Conservation (phyloP, 257 asterid species). For the Primulina tabacum region DNA sequence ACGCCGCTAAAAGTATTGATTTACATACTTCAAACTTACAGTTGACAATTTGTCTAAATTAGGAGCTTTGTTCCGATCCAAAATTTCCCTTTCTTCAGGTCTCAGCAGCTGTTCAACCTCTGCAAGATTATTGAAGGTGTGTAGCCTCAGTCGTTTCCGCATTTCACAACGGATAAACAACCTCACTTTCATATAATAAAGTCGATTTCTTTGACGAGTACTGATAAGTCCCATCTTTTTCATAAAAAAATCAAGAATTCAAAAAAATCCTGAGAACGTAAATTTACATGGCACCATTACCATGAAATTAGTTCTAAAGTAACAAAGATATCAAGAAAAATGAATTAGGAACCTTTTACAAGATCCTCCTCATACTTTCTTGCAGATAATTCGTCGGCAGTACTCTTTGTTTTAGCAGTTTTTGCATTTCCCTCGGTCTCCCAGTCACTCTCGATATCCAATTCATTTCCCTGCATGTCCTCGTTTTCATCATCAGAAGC, state of each 20-base stretch:
- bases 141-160: background rate
- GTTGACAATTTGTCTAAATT: conserved; percentile 61
- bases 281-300: background rate
- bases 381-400: background rate
- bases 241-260: background rate
- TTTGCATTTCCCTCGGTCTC: background rate
- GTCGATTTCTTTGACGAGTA: background rate
- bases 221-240: background rate
- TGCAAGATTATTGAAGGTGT: conserved; percentile 29
- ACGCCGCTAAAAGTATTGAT: conserved; percentile 4
- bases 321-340: too few relatives aligned
- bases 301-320: background rate
- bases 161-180: background rate
- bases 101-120: conserved; percentile 76
- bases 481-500: background rate
- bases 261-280: background rate
- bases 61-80: conserved; percentile 52
- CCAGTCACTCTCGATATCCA: background rate
- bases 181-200: too few relatives aligned
- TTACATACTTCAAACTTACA: conserved; percentile 37
- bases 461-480: background rate
- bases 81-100: conserved; percentile 70
- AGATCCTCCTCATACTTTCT: background rate
- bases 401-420: background rate
- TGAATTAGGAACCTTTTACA: background rate